Evolutionary conservation across 441 rosid genomes (phyloP), one percentile per base, ranked within the genome.

Genomic region (Croton laevigatus): DNA sequence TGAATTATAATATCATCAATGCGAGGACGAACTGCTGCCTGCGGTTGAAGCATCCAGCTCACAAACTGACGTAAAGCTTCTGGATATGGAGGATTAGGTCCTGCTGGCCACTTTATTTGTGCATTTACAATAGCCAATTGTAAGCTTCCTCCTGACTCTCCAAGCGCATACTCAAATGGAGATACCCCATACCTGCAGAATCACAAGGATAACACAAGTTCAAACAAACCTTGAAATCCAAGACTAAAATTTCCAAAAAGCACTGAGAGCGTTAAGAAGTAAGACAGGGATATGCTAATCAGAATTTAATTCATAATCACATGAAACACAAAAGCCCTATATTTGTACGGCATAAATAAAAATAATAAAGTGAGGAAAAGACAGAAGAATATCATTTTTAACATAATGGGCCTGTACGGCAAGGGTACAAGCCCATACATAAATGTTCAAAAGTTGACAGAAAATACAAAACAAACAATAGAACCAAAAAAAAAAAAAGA

Each of bases 121-220:
- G 96, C 97, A 83, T 93, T 96, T 77, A 89, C 74, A 59, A 93
- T 77, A 71, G 99, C 98, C 58, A 91, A 75, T 71, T 96, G 98
- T 54, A 96, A 90, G 88, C 97, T 96, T 75, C 98, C 99, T 66
- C 97, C 99, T 0, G 99, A 88, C 81, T 96, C 98, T 72, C 96
- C 99, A 40, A 91, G 96, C 10, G 97, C 98, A 66, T 96, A 96
- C 83, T 96, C 98, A 37, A 96, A 96, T 36, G 99, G 99, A 62
- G 98, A 91, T 65, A 83, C 86, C 9, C 98, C 97, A 45, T 91
- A 90, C 98, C 98, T 93, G 78, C 32, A 51, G 65, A 69, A 65
- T 59, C 66, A 63, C 53, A 23, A 55, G 32, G 17, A 22, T 65
- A 53, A 45, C 49, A n/a, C 14, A 40, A 5, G 6, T 8, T 38